Percentiles rank a stretch among this genome's conserved stretches.
Evolutionary conservation across 306 rosid species (phyloP).

Genomic region (Castanea crenata): DNA sequence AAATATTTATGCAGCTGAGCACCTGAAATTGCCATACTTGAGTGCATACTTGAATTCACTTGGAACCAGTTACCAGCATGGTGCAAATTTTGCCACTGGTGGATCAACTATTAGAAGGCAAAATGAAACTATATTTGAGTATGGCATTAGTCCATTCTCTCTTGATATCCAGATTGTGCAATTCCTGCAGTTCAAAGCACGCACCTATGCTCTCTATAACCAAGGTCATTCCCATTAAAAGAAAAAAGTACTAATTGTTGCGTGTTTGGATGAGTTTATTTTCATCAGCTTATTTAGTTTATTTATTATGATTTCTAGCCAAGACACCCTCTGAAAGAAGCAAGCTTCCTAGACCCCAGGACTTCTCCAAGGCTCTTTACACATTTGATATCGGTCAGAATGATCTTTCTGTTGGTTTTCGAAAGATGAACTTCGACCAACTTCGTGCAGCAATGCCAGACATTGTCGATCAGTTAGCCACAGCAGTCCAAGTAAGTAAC

Average conservation of each 20-base stretch:
- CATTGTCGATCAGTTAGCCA: conserved; percentile 68
- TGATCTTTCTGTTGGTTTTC: conserved; percentile 79
- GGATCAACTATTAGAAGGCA: conserved; percentile 86
- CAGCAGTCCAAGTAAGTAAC: conserved; percentile 67
- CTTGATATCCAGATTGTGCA: conserved; percentile 78
- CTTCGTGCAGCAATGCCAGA: conserved; percentile 67
- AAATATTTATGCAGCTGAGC: conserved; percentile 58
- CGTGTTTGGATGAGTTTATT: too few relatives aligned
- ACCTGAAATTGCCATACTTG: conserved; percentile 64
- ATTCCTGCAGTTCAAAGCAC: conserved; percentile 63
- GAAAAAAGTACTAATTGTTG: too few relatives aligned
- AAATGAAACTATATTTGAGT: conserved; percentile 76
- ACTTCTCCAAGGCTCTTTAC: conserved; percentile 79
- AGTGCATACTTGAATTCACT: conserved; percentile 91
- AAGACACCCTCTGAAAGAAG: conserved; percentile 43
- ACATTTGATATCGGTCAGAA: conserved; percentile 95
- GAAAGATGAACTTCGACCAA: conserved; percentile 63
- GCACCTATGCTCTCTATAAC: conserved; percentile 57
- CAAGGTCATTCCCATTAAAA: conserved; percentile 44
- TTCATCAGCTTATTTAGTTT: too few relatives aligned
- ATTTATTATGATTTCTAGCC: conserved; percentile 37
- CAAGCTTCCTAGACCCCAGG: conserved; percentile 72
- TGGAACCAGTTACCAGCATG: conserved; percentile 73
- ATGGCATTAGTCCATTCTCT: conserved; percentile 84
- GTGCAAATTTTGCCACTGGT: conserved; percentile 93